Evolutionary conservation across 257 asterid species (phyloP).

Genomic region (Lantana camara): DNA sequence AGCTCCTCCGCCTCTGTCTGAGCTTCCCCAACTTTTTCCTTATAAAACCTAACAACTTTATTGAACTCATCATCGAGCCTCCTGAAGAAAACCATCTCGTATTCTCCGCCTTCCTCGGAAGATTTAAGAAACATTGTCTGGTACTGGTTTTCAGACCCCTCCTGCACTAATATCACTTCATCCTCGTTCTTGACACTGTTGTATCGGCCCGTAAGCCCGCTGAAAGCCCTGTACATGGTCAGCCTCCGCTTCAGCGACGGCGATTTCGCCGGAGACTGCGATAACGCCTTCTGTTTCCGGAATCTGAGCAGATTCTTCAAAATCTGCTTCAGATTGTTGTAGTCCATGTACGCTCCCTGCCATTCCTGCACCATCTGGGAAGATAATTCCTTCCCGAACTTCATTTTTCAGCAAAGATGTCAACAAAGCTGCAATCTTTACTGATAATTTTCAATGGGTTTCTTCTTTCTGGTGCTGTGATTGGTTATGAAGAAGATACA

Average conservation of each 20-base stretch:
- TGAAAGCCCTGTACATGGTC: slow-evolving; percentile 76
- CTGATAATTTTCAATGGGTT: background rate
- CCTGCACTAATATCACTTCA: slow-evolving; percentile 62
- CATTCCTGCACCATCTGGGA: slow-evolving; percentile 93
- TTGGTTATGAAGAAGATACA: background rate
- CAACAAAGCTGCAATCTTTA: background rate
- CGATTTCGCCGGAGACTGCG: slow-evolving; percentile 26
- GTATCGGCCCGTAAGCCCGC: slow-evolving; percentile 56
- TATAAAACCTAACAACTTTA: slow-evolving; percentile 61
- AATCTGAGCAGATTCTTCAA: slow-evolving; percentile 50
- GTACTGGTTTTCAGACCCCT: slow-evolving; percentile 37
- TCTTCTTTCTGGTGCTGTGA: background rate
- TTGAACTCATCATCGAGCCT: slow-evolving; percentile 71
- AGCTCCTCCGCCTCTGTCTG: slow-evolving; percentile 57
- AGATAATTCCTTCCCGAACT: slow-evolving; percentile 84
- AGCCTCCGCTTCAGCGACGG: slow-evolving; percentile 50
- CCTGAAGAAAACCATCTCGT: slow-evolving; percentile 60
- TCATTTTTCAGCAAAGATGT: slow-evolving; percentile 51
- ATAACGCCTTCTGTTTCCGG: slow-evolving; percentile 23
- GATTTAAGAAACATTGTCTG: slow-evolving; percentile 74
- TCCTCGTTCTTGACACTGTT: slow-evolving; percentile 51
- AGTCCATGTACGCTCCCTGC: slow-evolving; percentile 80
- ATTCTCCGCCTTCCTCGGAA: slow-evolving; percentile 64
- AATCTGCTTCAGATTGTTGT: slow-evolving; percentile 46
- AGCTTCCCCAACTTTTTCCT: slow-evolving; percentile 49